Percentiles rank a stretch among this genome's conserved stretches.
phyloP scores from a whole-genome alignment of 805 yeast genomes.

The Maudiozyma bulderi region DNA sequence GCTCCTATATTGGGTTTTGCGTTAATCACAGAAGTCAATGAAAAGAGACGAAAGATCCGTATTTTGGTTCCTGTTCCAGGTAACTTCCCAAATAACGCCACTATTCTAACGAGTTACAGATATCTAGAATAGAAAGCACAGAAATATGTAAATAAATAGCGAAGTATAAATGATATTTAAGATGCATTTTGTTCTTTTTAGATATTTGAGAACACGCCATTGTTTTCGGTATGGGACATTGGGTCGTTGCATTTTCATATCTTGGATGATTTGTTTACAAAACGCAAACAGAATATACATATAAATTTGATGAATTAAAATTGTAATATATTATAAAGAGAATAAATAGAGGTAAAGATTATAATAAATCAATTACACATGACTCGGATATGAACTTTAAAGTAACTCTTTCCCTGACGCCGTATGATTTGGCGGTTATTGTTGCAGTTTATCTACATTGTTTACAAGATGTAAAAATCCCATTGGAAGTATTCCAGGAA shows the following conservation, averaged over 20 bases:
- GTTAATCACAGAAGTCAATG: conserved; percentile 62
- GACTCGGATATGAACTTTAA: not conserved
- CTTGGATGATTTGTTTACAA: no score
- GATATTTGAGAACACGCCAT: not conserved
- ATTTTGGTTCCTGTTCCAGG: conserved; percentile 85
- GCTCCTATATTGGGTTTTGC: conserved; percentile 72
- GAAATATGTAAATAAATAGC: not conserved
- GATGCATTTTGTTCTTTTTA: not conserved
- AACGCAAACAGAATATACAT: no score
- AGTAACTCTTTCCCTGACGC: conserved; percentile 7
- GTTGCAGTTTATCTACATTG: conserved; percentile 16
- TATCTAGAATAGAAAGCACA: conserved; percentile 53
- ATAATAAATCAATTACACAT: no score
- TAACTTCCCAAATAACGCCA: conserved; percentile 61
- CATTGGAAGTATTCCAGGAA: conserved; percentile 9
- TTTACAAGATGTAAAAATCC: conserved; percentile 5
- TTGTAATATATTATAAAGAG: no score
- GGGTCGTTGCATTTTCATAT: not conserved
- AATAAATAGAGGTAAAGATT: no score
- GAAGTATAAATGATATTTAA: not conserved
- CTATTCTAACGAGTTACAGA: conserved; percentile 68
- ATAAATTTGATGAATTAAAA: no score
- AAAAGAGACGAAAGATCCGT: conserved; percentile 54
- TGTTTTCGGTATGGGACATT: not conserved
- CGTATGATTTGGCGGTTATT: conserved; percentile 20